Evolutionary conservation across 1,139 yeast genomes (phyloP).

Genomic region (Pichia sp.): DNA sequence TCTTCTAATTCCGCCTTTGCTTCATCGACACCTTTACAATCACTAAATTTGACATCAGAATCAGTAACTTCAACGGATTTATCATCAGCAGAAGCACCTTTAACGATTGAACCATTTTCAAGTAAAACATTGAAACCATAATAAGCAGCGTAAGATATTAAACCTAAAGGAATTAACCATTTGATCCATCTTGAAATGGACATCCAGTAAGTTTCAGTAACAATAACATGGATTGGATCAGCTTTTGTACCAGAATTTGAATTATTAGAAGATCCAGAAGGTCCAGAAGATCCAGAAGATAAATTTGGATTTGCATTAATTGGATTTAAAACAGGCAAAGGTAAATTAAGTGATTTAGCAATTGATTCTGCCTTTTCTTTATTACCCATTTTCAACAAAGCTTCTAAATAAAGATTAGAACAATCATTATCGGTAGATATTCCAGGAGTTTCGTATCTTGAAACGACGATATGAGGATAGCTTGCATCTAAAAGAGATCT

Average conservation of each 20-base stretch:
- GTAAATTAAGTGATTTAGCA: constrained; percentile 31
- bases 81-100: constrained; percentile 68
- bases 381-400: constrained; percentile 72
- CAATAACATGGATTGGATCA: constrained; percentile 87
- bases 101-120: constrained; percentile 80
- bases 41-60: constrained; percentile 82
- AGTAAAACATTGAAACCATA: constrained; percentile 70
- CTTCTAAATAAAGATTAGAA: constrained; percentile 69
- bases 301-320: not conserved
- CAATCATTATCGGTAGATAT: constrained; percentile 78
- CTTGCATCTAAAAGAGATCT: constrained; percentile 62
- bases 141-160: constrained; percentile 65
- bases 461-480: constrained; percentile 89
- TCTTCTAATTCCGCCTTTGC: constrained; percentile 96
- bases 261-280: not conserved
- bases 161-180: constrained; percentile 81
- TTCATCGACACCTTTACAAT: constrained; percentile 97
- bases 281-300: not conserved
- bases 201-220: constrained; percentile 75
- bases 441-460: constrained; percentile 87
- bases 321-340: constrained; percentile 12
- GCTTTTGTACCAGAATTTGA: constrained; percentile 26
- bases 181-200: constrained; percentile 81
- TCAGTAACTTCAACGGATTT: constrained; percentile 78
- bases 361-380: constrained; percentile 67